These are phyloP conservation scores for Pseudonitzschia delicatissima DNA, from an alignment of 108 stramenopile species.

Conservation along the genomic window DNA sequence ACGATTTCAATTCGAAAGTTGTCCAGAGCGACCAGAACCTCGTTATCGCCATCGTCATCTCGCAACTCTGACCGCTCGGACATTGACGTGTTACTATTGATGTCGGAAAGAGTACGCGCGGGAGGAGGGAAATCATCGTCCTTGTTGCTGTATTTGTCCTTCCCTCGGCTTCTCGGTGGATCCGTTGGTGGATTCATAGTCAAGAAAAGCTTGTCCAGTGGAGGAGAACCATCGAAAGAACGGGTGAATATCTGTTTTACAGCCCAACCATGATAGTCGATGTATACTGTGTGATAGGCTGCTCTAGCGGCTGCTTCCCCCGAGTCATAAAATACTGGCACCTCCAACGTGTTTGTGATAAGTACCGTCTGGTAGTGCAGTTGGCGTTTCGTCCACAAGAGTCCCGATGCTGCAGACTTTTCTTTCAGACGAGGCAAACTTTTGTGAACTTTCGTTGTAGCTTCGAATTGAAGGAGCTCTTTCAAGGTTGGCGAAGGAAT, in stretches of 20 bases:
- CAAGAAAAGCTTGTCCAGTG: slow-evolving; percentile 32
- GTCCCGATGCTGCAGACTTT: slow-evolving; percentile 56
- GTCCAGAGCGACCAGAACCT: slow-evolving; percentile 27
- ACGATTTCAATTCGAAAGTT: slow-evolving; percentile 17
- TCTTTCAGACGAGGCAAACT: slow-evolving; percentile 53
- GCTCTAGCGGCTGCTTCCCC: slow-evolving; percentile 43
- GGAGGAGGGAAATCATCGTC: neutral
- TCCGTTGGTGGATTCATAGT: slow-evolving; percentile 21
- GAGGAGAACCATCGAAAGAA: slow-evolving; percentile 52
- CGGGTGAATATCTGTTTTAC: slow-evolving; percentile 60
- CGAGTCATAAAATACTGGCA: slow-evolving; percentile 27
- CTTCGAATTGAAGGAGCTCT: slow-evolving; percentile 51
- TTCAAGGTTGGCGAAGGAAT: slow-evolving; percentile 43
- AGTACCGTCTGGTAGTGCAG: slow-evolving; percentile 55
- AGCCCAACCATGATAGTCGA: slow-evolving; percentile 69
- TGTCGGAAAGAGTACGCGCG: neutral
- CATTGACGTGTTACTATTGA: neutral
- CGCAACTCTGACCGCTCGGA: neutral
- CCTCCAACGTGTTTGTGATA: slow-evolving; percentile 42
- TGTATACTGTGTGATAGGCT: slow-evolving; percentile 64
- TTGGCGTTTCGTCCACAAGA: slow-evolving; percentile 72
- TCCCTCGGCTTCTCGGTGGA: neutral
- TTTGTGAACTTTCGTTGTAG: slow-evolving; percentile 30
- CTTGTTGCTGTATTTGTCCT: neutral
- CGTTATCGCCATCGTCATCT: slow-evolving; percentile 23